phyloP scores from a whole-genome alignment of 306 rosid species.

The Cicer chorassanicum region DNA sequence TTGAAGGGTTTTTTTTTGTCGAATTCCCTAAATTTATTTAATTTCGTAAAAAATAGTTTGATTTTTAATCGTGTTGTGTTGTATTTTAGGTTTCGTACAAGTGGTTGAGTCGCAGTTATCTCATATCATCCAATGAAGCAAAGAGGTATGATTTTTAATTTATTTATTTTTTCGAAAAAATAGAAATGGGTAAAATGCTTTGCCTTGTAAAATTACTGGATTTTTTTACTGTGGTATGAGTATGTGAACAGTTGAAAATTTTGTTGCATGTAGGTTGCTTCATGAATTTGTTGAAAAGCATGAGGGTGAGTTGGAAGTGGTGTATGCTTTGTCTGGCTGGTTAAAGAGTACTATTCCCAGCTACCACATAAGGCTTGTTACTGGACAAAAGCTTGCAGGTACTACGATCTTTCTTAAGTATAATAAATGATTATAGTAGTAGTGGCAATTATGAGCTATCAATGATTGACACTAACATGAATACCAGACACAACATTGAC shows the following conservation, averaged over 20 bases:
- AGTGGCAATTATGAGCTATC: not conserved
- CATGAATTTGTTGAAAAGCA: constrained; percentile 77
- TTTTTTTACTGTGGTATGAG: not conserved
- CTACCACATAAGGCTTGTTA: constrained; percentile 81
- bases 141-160: constrained; percentile 59
- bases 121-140: constrained; percentile 79
- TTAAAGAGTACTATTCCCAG: constrained; percentile 66
- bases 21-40: not conserved
- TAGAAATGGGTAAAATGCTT: not conserved
- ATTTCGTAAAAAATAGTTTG: not conserved
- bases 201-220: not conserved
- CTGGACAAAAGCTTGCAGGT: constrained; percentile 77
- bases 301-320: constrained; percentile 73
- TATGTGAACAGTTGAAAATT: constrained; percentile 41
- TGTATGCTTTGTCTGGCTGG: constrained; percentile 88
- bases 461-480: not conserved
- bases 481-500: not conserved
- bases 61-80: not conserved
- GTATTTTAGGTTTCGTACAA: constrained; percentile 85
- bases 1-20: not conserved
- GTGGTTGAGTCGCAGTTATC: constrained; percentile 95
- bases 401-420: not conserved
- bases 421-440: not conserved
- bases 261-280: constrained; percentile 69
- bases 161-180: too few relatives aligned